These are phyloP conservation scores for Conringia planisiliqua DNA, from an alignment of 345 rosid species.

Conservation along the genomic window DNA sequence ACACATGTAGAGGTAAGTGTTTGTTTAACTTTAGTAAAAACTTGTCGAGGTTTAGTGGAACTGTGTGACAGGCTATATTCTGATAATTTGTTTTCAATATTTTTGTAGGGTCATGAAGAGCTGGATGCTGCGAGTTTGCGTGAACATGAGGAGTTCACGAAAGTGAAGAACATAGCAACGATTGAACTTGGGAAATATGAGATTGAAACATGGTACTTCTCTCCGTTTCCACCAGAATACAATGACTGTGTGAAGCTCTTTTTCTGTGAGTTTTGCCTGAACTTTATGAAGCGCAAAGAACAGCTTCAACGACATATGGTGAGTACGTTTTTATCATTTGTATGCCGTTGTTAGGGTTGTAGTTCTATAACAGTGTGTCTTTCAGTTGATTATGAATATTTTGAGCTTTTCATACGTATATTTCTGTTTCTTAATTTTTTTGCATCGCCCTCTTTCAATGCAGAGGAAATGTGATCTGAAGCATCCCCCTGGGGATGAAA, in stretches of 20 bases:
- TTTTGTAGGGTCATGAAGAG: constrained; percentile 90
- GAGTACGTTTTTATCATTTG: constrained; percentile 30
- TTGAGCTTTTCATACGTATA: neutral
- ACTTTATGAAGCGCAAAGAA: constrained; percentile 97
- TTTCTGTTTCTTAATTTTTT: neutral
- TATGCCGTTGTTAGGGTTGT: neutral
- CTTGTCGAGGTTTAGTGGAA: neutral
- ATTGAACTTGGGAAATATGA: constrained; percentile 99
- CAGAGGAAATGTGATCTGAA: constrained; percentile 95
- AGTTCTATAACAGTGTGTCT: neutral
- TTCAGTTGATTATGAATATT: neutral
- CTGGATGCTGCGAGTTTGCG: constrained; percentile 99
- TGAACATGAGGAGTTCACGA: constrained; percentile 98
- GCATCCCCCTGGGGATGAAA: constrained; percentile 99
- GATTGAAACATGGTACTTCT: constrained; percentile 99
- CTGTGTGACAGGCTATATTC: neutral
- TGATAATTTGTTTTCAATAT: neutral
- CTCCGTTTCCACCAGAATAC: constrained; percentile 98
- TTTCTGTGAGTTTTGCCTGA: constrained; percentile 99
- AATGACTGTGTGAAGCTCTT: constrained; percentile 89
- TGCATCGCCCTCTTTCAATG: constrained; percentile 6
- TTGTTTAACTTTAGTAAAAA: neutral
- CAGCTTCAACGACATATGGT: constrained; percentile 99
- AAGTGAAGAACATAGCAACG: constrained; percentile 96
- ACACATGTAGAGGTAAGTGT: constrained; percentile 85